phyloP scores from a whole-genome alignment of 495 filamentous ascomycete genomes.

The Trichoderma reesei region DNA sequence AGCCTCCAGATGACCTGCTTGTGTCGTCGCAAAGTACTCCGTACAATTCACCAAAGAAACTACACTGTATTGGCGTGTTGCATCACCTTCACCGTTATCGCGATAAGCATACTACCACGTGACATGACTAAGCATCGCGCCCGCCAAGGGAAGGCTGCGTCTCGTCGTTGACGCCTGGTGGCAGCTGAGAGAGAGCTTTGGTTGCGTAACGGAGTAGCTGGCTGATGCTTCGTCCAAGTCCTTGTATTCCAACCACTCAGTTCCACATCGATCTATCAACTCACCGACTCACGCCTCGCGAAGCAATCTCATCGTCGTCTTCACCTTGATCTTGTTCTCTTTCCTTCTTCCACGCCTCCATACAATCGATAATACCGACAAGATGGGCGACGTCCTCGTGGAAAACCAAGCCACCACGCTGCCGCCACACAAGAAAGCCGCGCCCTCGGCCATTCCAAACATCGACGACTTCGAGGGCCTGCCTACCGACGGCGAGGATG shows the following conservation, averaged over 20 bases:
- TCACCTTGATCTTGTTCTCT: neutral
- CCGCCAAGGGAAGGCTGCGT: conserved; percentile 1
- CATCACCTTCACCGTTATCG: neutral
- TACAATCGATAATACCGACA: conserved; percentile 15
- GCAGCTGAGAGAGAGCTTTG: neutral
- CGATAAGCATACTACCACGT: neutral
- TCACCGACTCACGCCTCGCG: neutral
- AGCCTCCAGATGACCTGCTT: no score
- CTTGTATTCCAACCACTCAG: no score
- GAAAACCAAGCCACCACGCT: conserved; percentile 66
- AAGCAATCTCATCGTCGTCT: neutral
- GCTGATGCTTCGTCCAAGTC: neutral
- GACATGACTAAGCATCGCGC: neutral
- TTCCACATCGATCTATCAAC: neutral
- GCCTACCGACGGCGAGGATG: conserved; percentile 72
- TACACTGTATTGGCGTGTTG: neutral
- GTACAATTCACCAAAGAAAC: no score
- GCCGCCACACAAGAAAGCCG: conserved; percentile 65
- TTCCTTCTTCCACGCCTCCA: neutral
- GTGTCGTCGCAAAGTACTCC: no score
- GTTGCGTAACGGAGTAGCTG: conserved; percentile 8
- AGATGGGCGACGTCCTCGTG: conserved; percentile 75
- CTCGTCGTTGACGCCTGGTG: conserved; percentile 1
- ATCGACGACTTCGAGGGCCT: conserved; percentile 80
- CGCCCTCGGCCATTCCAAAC: conserved; percentile 77